Evolutionary conservation across 805 yeast species (phyloP), one percentile per base, ranked within the genome.

Genomic region (Komagataella kurtzmanii): DNA sequence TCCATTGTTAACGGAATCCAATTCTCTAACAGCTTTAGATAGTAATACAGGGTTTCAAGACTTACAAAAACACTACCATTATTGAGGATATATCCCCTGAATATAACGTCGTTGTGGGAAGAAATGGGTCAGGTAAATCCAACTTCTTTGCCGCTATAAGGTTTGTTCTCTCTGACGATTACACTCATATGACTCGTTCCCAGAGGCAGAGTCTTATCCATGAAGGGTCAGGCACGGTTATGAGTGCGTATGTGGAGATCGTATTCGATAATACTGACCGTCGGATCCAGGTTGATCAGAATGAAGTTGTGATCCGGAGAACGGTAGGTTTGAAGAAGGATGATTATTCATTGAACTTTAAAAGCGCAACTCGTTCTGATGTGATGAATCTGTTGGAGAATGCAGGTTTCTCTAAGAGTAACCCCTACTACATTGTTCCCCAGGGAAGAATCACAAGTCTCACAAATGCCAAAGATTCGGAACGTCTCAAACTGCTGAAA

Each of bases 91-190:
- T 93, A 36, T 84, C 95, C 1, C 91, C 95, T 0, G 79, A 80
- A 51, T 85, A 83, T 61, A 91, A 91, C 67, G 95, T 91, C 18
- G 81, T 85, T 14, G 88, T 90, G 36, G 97, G 97, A 2, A 71
- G 96, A 50, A 90, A 90, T 66, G 97, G 97, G n/a, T 86, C 96
- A 7, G 99, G 99, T 7, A 91, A 93, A 64, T 87, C 96, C 45
- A 91, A 93, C 65, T 85, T 91, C 67, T 93, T 91, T 65, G 89
- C 96, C 14, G 98, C 99, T 8, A 85, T 91, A 52, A 73, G 97
- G 55, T 93, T 90, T 68, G 97, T 89, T 8, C 66, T 93, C 18
- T 83, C 95, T 48, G 97, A 91, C 62, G 95, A 91, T 40, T 88
- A 86, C 63, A 83, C 87, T 2, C 85, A 88, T 62, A 76, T 90